These are phyloP conservation scores for Aspergillus tamarii DNA, from an alignment of 2,329 filamentous ascomycete genomes.

Conservation along the genomic window DNA sequence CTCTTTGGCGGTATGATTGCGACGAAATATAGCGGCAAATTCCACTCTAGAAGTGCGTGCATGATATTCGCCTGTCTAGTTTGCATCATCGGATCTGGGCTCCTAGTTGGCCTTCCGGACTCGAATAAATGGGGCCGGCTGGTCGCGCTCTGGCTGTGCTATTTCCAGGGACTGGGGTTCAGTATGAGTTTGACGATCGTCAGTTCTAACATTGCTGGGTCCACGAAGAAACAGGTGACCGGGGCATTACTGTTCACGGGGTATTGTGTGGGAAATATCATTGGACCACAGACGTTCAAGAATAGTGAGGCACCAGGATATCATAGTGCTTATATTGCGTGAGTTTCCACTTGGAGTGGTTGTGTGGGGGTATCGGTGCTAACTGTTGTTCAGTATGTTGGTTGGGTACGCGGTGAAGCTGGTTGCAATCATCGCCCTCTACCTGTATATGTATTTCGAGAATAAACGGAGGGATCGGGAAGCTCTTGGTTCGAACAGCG, in stretches of 20 bases:
- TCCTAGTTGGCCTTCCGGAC: conserved; percentile 56
- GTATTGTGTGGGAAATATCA: conserved; percentile 48
- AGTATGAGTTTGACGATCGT: conserved; percentile 59
- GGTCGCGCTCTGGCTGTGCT: conserved; percentile 61
- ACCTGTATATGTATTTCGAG: conserved; percentile 58
- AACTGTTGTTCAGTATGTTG: conserved; percentile 50
- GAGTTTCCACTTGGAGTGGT: conserved; percentile 4
- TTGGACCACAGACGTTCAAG: conserved; percentile 59
- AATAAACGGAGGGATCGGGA: conserved; percentile 60
- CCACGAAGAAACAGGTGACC: conserved; percentile 38
- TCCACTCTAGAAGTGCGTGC: conserved; percentile 56
- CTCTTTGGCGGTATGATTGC: conserved; percentile 56
- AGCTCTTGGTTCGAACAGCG: conserved; percentile 42
- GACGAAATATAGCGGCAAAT: conserved; percentile 49
- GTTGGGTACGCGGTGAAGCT: conserved; percentile 60
- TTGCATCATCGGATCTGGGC: conserved; percentile 56
- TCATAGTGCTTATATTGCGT: conserved; percentile 40
- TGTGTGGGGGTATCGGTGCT: not conserved
- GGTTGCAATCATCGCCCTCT: conserved; percentile 53
- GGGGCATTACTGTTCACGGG: conserved; percentile 54
- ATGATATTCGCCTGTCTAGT: conserved; percentile 61
- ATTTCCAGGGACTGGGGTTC: conserved; percentile 58
- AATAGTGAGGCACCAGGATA: conserved; percentile 54
- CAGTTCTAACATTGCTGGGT: conserved; percentile 53
- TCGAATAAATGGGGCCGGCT: conserved; percentile 60